These are phyloP conservation scores for Arabidopsis lyrata DNA, from an alignment of 441 rosid species.

Conservation along the genomic window DNA sequence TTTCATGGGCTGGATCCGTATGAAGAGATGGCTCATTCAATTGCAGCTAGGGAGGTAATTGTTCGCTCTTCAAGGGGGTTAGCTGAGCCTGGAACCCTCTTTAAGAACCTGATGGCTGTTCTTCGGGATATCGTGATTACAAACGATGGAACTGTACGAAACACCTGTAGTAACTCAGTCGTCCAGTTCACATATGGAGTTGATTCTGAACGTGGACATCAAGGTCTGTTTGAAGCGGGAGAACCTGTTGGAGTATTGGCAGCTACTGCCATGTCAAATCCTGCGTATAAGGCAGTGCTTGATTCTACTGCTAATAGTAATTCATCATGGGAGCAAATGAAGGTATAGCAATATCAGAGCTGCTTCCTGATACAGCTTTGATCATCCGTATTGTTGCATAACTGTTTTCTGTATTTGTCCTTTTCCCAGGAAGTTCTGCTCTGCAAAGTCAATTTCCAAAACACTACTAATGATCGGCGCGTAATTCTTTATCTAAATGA, in stretches of 20 bases:
- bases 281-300: constrained; percentile 98
- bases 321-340: constrained; percentile 97
- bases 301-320: constrained; percentile 93
- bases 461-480: constrained; percentile 73
- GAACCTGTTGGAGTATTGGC: constrained; percentile 99
- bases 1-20: constrained; percentile 91
- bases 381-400: constrained; percentile 12
- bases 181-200: constrained; percentile 84
- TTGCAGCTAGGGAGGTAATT: constrained; percentile 80
- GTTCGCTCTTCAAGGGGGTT: constrained; percentile 93
- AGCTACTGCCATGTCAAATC: constrained; percentile 98
- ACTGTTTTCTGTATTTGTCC: constrained; percentile 20
- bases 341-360: constrained; percentile 56
- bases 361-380: constrained; percentile 25
- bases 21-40: constrained; percentile 91
- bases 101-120: constrained; percentile 97
- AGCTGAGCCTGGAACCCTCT: constrained; percentile 94
- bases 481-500: constrained; percentile 72
- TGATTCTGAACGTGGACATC: constrained; percentile 56
- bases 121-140: constrained; percentile 90
- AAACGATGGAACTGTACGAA: constrained; percentile 93
- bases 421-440: constrained; percentile 86
- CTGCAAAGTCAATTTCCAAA: constrained; percentile 80
- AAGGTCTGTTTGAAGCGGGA: constrained; percentile 76
- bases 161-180: constrained; percentile 81